Base-by-base conservation (phyloP, 441 rosid species). In the Corymbia citriodora region DNA sequence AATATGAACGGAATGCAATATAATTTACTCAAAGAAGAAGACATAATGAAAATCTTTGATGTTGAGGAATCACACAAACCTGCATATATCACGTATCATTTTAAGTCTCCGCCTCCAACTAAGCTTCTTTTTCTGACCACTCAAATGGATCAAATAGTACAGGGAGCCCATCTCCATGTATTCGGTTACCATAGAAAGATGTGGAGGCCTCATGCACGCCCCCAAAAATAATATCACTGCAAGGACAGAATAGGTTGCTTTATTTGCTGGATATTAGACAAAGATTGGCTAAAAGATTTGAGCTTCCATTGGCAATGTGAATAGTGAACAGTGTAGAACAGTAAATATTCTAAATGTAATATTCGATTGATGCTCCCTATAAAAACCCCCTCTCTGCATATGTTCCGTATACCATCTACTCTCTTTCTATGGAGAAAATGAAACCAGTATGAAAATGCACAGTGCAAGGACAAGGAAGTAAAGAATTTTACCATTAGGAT, bases 151-250 rank as follows among this genome's bases (percentile, higher is more conserved):
- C 94, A 97, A 93, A 93, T 94, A 92, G 92, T 97, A 96, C 94
- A 97, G 91, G 36, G 99, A 97, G 88, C 99, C 99, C 98, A 95
- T 95, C 93, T 98, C 99, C 99, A 98, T 97, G 93, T 97, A 98
- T 91, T 98, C 99, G 17, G 99, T 98, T 90, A 98, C 94, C 96
- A 98, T 94, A 81, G 99, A 98, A 91, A 98, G 94, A 74, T 93
- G 96, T 52, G 99, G 99, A 90, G 99, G 99, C 90, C 92, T 96
- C 89, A 95, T 96, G 94, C 99, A 98, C 83, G 99, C 99, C 92
- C 99, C 99, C 95, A 97, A 94, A 94, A 97, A 98, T 89, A 98
- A 95, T 92, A 97, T 97, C 88, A 97, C 99, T 97, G 97, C 98
- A 95, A 90, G 57, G 91, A 49, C 52, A 88, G 45, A 85, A 87